Percentiles rank a stretch among this genome's conserved stretches.
phyloP scores from a whole-genome alignment of 2,329 filamentous ascomycete species.

The Pyrenochaeta sp. region DNA sequence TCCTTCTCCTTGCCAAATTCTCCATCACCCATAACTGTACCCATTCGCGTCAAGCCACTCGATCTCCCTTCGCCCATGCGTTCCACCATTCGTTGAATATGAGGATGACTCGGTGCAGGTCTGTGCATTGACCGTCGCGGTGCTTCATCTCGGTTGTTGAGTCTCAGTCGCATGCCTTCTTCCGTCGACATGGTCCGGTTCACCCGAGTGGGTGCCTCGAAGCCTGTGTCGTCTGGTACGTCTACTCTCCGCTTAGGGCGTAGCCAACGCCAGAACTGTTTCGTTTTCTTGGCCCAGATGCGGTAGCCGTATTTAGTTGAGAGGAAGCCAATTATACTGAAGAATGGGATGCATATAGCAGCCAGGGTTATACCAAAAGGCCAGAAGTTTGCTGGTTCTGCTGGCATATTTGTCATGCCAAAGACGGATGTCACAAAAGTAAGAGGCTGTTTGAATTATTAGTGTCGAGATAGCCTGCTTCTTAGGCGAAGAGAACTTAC shows the following conservation, averaged over 20 bases:
- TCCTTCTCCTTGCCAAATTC: conserved; percentile 3
- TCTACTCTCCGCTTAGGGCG: conserved; percentile 19
- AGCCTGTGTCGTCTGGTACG: conserved; percentile 13
- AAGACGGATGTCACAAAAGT: conserved; percentile 69
- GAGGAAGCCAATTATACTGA: conserved; percentile 55
- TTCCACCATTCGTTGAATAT: conserved; percentile 41
- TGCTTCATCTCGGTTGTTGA: conserved; percentile 13
- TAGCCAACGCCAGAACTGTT: conserved; percentile 37
- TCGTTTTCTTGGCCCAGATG: conserved; percentile 45
- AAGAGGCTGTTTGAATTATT: conserved; percentile 50
- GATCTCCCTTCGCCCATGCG: conserved; percentile 36
- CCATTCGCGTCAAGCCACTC: conserved; percentile 33
- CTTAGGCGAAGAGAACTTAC: conserved; percentile 5
- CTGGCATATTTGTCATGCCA: conserved; percentile 59
- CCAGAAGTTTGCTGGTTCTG: conserved; percentile 43
- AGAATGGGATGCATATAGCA: conserved; percentile 55
- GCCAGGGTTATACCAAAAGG: conserved; percentile 52
- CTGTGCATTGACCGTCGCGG: conserved; percentile 15
- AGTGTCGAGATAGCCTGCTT: neutral
- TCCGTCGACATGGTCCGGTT: conserved; percentile 36
- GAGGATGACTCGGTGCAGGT: conserved; percentile 29
- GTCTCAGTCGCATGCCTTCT: conserved; percentile 36
- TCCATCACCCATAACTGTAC: conserved; percentile 17
- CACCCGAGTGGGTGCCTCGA: conserved; percentile 12
- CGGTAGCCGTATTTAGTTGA: conserved; percentile 51